Conservation (phyloP, 768 basidiomycete species). For the Lentinus tigrinus region DNA sequence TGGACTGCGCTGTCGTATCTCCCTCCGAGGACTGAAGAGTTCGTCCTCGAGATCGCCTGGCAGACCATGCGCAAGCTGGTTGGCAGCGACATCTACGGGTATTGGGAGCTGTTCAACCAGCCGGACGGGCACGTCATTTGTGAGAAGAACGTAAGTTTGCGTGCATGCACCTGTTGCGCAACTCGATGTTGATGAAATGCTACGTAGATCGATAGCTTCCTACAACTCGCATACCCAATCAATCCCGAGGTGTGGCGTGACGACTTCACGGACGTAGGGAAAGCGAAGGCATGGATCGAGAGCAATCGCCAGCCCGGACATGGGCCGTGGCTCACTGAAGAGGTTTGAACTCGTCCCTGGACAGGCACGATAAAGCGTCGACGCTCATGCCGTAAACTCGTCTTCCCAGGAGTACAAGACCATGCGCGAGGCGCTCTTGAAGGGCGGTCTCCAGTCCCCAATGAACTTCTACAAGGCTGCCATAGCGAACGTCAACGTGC, state of each 20-base stretch:
- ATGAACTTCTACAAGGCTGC: slow-evolving; percentile 37
- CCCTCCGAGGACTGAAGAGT: slow-evolving; percentile 23
- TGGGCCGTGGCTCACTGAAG: slow-evolving; percentile 31
- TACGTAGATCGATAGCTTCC: slow-evolving; percentile 28
- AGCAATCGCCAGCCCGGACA: slow-evolving; percentile 25
- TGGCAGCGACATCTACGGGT: slow-evolving; percentile 41
- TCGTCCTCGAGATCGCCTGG: slow-evolving; percentile 27
- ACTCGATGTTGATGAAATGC: not conserved
- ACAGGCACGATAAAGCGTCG: not conserved
- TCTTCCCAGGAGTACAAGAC: slow-evolving; percentile 23
- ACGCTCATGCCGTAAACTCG: not conserved
- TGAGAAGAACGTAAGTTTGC: not conserved
- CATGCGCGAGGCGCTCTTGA: slow-evolving; percentile 22
- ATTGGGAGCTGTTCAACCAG: slow-evolving; percentile 33
- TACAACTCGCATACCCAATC: slow-evolving; percentile 32
- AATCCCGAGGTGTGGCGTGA: slow-evolving; percentile 35
- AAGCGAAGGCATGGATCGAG: slow-evolving; percentile 29
- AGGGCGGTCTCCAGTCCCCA: slow-evolving; percentile 33
- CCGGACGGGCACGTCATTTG: not conserved
- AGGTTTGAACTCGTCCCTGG: slow-evolving; percentile 23
- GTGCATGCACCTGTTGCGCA: not conserved
- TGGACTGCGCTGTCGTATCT: slow-evolving; percentile 36
- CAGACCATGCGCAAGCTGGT: slow-evolving; percentile 21
- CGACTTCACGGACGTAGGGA: slow-evolving; percentile 34
- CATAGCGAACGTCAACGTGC: slow-evolving; percentile 24